Evolutionary conservation across 176 grass and related monocot species (phyloP), one percentile per base, ranked within the genome.

Genomic region (Avena atlantica): DNA sequence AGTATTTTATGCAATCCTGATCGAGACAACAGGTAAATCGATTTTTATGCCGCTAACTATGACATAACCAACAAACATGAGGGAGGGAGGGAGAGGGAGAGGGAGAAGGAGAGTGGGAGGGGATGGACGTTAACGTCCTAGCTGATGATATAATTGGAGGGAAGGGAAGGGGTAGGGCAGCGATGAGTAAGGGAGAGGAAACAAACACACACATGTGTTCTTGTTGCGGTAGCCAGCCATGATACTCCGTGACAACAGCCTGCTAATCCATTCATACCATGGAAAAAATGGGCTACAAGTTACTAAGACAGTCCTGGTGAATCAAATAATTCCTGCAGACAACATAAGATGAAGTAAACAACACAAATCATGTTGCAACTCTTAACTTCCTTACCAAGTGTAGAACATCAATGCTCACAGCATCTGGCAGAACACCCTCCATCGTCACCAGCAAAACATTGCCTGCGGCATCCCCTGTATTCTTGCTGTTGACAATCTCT

Each of bases 401-500:
- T 70, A 98, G 80, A 86, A 98, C 93, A 80, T 98, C 95, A 14
- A 98, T 95, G 93, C 93, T 98, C 52, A 98, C 89, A 87, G 94
- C 90, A 90, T 94, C 95, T 62, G 93, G 89, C n/a, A 93, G 89
- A 23, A 95, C 93, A 80, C 91, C 95, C 55, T 98, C 95, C 75
- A 95, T 88, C 2, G 93, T 93, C 70, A 98, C 95, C 29, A 95
- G 87, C 77, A 98, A 90, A 52, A 98, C 95, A 48, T 98, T 95
- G 58, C 91, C 87, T 10, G 89, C 86, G 70, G 92, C 76, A 65
- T 93, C 95, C 87, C 93, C 95, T 12, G 87, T 85, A 73, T 78
- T 90, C 86, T 95, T 98, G 85, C 81, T 95, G 63, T 98, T 98
- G 69, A 91, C 76, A 83, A 95, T 98, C 84, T 98, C 95, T 80